Evolutionary conservation across 1,139 yeast species (phyloP), one percentile per base, ranked within the genome.

Genomic region (Candida dubliniensis): DNA sequence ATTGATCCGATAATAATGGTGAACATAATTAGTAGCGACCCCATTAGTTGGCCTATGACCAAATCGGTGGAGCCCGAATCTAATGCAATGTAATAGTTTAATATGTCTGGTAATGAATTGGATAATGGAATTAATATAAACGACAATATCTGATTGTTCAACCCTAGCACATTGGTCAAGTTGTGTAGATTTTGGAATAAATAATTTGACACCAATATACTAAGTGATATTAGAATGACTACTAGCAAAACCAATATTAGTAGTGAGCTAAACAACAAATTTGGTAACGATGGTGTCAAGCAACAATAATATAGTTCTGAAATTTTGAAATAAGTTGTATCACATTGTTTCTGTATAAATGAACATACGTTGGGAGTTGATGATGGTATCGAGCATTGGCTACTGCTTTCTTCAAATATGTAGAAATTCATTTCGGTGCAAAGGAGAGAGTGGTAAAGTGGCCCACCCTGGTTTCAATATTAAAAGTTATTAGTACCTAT

Each of bases 21-120:
- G 41, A 71, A 63, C 45, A 69, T 64, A 12, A 72, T 66, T 8
- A 69, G 48, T 32, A 64, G 60, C 9, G 74, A 65, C 1, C 78
- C 77, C 24, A 71, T 61, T 12, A 71, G 52, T 49, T 73, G 77
- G 1, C 77, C 77, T 38, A 73, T 50, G 1, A 69, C 71, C 34
- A 73, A 54, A 44, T 71, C 71, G 1, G 65, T 54, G 2, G 72
- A 63, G 13, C 63, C 59, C 4, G 64, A 53, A 18, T 56, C 51
- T 13, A 73, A 54, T 4, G 71, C 63, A 29, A 66, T 59, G 41
- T 66, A 61, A 53, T 70, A 71, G 48, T 65, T 69, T 36, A 71
- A 52, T 26, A 73, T 55, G 53, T 73, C 78, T 11, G 76, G 76
- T 24, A 66, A 54, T 4, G 74, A 66, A 50, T 73, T 73, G 14